A percentile compares a stretch with the other conserved stretches of the same genome.
phyloP scores from a whole-genome alignment of 306 rosid genomes.

The Castanea sativa region DNA sequence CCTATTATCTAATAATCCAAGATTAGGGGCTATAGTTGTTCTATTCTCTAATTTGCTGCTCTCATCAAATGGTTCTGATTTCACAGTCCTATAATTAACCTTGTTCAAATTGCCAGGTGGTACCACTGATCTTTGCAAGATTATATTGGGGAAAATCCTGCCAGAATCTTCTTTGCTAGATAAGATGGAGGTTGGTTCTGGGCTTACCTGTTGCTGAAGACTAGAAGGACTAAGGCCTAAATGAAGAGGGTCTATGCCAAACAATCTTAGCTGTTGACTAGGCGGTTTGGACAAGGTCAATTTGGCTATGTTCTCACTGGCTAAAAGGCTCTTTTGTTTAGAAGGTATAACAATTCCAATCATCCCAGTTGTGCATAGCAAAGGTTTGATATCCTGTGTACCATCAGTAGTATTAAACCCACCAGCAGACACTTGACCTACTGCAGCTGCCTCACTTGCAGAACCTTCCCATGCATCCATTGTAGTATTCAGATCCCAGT shows the following conservation, averaged over 20 bases:
- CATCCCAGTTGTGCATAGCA: conserved; percentile 25
- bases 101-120: conserved; percentile 28
- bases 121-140: conserved; percentile 22
- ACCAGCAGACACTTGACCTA: conserved; percentile 32
- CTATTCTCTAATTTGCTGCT: conserved; percentile 37
- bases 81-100: conserved; percentile 46
- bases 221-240: conserved; percentile 35
- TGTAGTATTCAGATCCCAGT: conserved; percentile 95
- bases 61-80: conserved; percentile 73
- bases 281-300: conserved; percentile 15
- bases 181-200: conserved; percentile 39
- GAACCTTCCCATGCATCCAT: conserved; percentile 92
- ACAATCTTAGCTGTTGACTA: conserved; percentile 22
- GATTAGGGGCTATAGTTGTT: conserved; percentile 23
- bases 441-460: conserved; percentile 34
- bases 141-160: conserved; percentile 24
- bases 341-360: conserved; percentile 15
- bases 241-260: conserved; percentile 21
- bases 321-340: conserved; percentile 23
- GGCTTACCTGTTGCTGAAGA: conserved; percentile 15
- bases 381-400: conserved; percentile 28
- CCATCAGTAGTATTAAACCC: conserved; percentile 24
- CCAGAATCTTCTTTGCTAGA: conserved; percentile 35
- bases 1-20: conserved; percentile 33
- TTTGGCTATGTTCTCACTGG: conserved; percentile 23